Base-by-base conservation (phyloP, 768 basidiomycete species). In the Collybia sordida region DNA sequence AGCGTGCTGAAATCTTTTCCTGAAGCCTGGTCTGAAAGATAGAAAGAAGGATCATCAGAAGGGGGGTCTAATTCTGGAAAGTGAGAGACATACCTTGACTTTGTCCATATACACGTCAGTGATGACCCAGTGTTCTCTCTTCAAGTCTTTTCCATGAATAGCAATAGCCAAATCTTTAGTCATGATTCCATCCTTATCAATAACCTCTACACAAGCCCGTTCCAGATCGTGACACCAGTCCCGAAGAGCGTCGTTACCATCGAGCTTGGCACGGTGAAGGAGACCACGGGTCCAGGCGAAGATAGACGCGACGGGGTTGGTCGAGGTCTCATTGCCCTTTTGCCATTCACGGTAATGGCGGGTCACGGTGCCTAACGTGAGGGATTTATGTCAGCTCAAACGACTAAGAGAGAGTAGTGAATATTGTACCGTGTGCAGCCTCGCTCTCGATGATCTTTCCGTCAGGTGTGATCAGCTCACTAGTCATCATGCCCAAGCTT, bases 231-330 rank as follows among this genome's bases (percentile, higher is more conserved):
- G 60, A 59, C 88, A 92, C 71, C 96, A 99, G 40, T 71, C 68
- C 45, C 71, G 74, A 23, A 99, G 81, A 27, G 75, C 74, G 18
- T 81, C 82, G 65, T 96, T 98, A 35, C 73, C 74, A 64, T 99
- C 96, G 25, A 98, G 78, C 75, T 92, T 93, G 55, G 94, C 95
- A 57, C 94, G 87, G 72, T 93, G 93, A 47, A 92, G 72, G 36
- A 99, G 79, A 0, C 96, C 96, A 40, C 97, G 86, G 14, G 96
- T 98, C 96, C 96, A 99, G 6, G 96, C 96, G 61, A 95, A 98
- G 74, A 99, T 98, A 49, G 90, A 93, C 39, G 96, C 96, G 58
- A 98, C 94, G 35, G 96, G 95, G 81, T 99, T 99, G 41, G 96
- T 99, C 50, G 91, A 94, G 9, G 96, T 98, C 75, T 98, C 97